Evolutionary conservation across 1,284 basidiomycete genomes (phyloP), one percentile per base, ranked within the genome.

Genomic region (Athelia psychrophila): DNA sequence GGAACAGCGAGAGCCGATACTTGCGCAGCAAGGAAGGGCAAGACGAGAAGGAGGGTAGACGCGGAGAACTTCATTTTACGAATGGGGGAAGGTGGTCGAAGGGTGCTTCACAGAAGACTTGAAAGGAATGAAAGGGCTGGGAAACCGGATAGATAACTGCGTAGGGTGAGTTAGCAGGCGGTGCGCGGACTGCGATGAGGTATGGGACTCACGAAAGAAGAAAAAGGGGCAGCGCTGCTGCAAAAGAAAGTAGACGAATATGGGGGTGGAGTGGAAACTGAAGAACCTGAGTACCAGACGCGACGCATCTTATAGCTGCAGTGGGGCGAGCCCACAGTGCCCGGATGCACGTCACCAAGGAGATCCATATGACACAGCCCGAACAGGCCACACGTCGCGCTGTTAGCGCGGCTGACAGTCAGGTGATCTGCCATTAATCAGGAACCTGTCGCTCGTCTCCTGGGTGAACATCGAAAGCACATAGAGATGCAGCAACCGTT

Each of bases 41-140:
- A 62, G 56, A 77, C 48, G 54, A 76, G 60, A 53, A 78, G 56
- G 55, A 77, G 58, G 49, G 73, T 58, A 33, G 76, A 67, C 54
- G 78, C 62, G 30, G 75, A 70, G 68, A 80, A 74, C 71, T 77
- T 80, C 81, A 84, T 83, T 62, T 57, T 69, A 62, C 58, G 35
- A 38, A 54, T 22, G 51, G 40, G 49, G 27, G 49, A 57, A 54
- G 49, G 55, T 55, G 55, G 38, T 51, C 53, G 38, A 59, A 56
- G 3, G 47, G 24, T 36, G 68, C 70, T 71, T 73, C 70, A 60
- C 58, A 57, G 62, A 61, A 62, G 62, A 30, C 27, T 30, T 63
- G 60, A 62, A 67, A 66, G 61, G 66, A 73, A 67, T 60, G 66
- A 67, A 66, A 60, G 63, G 63, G 62, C 60, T 49, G 65, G 63